Evolutionary conservation across 1,284 basidiomycete species (phyloP).

Genomic region (Fomitiporia mediterranea): DNA sequence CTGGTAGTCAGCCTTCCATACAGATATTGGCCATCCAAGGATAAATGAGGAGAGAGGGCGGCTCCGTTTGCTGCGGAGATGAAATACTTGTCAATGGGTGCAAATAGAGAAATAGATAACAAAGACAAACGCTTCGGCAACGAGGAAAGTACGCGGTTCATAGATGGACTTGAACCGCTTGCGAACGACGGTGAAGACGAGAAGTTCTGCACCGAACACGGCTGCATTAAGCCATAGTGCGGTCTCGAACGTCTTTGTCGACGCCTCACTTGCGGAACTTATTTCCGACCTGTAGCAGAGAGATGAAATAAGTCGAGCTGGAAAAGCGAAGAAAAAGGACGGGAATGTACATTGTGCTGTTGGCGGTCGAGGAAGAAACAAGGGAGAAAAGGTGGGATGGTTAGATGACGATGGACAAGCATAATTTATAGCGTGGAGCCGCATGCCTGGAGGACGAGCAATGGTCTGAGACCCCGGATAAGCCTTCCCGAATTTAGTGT

Average conservation of each 20-base stretch:
- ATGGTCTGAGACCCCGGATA: too few relatives aligned
- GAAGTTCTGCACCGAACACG: conserved; percentile 63
- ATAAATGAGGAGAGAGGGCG: conserved; percentile 37
- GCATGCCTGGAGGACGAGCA: too few relatives aligned
- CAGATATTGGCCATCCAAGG: conserved; percentile 45
- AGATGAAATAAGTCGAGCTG: too few relatives aligned
- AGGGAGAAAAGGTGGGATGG: too few relatives aligned
- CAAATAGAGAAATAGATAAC: conserved; percentile 8
- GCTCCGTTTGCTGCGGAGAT: conserved; percentile 48
- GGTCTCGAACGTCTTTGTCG: conserved; percentile 66
- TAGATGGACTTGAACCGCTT: conserved; percentile 74
- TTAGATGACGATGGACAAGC: too few relatives aligned
- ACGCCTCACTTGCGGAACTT: conserved; percentile 22
- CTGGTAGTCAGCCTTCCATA: conserved; percentile 51
- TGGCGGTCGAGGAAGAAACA: too few relatives aligned
- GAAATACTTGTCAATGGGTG: conserved; percentile 1
- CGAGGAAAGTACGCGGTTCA: conserved; percentile 70
- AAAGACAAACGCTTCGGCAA: conserved; percentile 39
- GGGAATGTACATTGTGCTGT: too few relatives aligned
- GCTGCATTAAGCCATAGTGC: conserved; percentile 71
- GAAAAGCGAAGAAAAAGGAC: too few relatives aligned
- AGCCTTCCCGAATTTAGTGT: too few relatives aligned
- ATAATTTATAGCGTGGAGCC: too few relatives aligned
- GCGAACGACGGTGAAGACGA: conserved; percentile 64
- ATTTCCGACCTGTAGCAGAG: neutral